phyloP scores from a whole-genome alignment of 352 stramenopile species.

The Globisporangium echinulatum region DNA sequence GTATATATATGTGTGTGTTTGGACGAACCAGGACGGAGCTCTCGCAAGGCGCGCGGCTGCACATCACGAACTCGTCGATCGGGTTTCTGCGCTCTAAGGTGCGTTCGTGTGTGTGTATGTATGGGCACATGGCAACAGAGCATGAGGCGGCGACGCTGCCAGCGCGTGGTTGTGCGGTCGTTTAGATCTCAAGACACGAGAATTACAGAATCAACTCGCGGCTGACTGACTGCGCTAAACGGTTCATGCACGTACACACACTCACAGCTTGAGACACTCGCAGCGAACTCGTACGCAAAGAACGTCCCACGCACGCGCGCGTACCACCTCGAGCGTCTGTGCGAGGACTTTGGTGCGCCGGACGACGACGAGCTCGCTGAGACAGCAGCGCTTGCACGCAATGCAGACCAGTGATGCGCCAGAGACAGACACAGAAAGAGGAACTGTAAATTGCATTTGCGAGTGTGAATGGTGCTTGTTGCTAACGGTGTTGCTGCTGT shows the following conservation, averaged over 20 bases:
- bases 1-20: no score
- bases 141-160: no score
- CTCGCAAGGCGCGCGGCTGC: constrained; percentile 56
- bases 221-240: no score
- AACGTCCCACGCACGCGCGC: constrained; percentile 45
- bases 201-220: no score
- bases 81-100: constrained; percentile 72
- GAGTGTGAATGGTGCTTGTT: no score
- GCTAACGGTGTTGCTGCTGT: no score
- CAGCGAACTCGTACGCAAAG: constrained; percentile 61
- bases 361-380: neutral
- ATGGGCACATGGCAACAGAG: neutral
- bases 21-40: constrained; percentile 46
- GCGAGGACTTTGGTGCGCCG: constrained; percentile 47
- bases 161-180: no score
- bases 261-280: constrained; percentile 62
- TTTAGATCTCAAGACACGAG: no score
- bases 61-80: constrained; percentile 69
- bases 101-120: neutral
- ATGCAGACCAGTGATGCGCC: no score
- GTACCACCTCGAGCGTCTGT: constrained; percentile 55
- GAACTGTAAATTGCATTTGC: no score
- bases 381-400: neutral
- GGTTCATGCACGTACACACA: no score
- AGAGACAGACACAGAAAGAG: no score